Evolutionary conservation across 192 early-diverging fungal species (phyloP), one percentile per base, ranked within the genome.

Genomic region (Physocladia obscura): DNA sequence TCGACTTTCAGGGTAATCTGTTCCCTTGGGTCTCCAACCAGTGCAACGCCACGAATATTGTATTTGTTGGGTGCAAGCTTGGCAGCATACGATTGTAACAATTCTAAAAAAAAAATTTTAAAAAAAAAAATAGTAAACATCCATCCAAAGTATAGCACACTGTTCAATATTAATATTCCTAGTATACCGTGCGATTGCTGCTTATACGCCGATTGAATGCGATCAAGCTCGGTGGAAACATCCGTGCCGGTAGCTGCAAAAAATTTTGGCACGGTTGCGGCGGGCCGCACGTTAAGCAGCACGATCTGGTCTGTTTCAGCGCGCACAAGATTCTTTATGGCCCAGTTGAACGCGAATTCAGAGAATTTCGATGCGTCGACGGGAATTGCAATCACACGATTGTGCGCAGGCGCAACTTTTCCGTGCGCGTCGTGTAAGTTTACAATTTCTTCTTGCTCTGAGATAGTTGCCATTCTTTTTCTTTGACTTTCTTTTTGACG

Each of bases 1-100:
- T 38, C 30, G 19, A 73, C 81, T 54, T 89, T 89, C 24, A 74
- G 73, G 27, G 81, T 74, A 38, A 89, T 76, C 52, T 88, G 86
- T 19, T 79, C 74, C 21, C 82, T 77, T 5, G 88, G 70, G 62
- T 89, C 88, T 2, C 88, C 88, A 21, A 76, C 44, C 44, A 76
- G n/a, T 8, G 74, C 74, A 36, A 76, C 70, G 32, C 58, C 70
- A 34, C 60, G 58, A 32, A 72, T 61, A 51, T 72, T 72, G 70
- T 72, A 72, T 60, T 72, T 72, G 59, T 62, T n/a, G 30, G 31
- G 19, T 15, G 70, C 59, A 40, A 72, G 70, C 36, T 72, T 72
- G 47, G 24, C 37, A 15, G 70, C 70, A 40, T 63, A 72, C 8
- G 58, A 50, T 32, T 51, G 17, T 24, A 69, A 47, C 4, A 69